Conservation (phyloP, 495 filamentous ascomycete genomes). For the Rusavskia elegans region DNA sequence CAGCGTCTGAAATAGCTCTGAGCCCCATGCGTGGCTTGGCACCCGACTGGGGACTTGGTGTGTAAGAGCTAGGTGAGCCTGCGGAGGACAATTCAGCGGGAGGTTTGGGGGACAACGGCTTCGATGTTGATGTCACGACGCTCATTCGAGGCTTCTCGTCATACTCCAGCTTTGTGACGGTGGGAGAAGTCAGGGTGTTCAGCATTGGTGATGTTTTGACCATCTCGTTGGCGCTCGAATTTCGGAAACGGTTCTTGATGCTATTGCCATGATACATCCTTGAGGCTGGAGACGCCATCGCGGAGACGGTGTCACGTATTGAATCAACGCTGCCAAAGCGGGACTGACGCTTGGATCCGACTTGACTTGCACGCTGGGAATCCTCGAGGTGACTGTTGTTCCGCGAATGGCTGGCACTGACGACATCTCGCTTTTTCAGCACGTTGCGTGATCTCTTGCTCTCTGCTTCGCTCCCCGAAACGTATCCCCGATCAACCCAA, state of each 20-base stretch:
- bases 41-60: slow-evolving; percentile 24
- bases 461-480: slow-evolving; percentile 77
- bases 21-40: slow-evolving; percentile 45
- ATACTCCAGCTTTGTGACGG: slow-evolving; percentile 51
- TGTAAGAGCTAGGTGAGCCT: slow-evolving; percentile 32
- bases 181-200: slow-evolving; percentile 29
- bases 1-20: slow-evolving; percentile 66
- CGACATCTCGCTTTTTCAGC: slow-evolving; percentile 60
- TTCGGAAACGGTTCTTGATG: slow-evolving; percentile 28
- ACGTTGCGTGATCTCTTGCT: slow-evolving; percentile 54
- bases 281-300: slow-evolving; percentile 21
- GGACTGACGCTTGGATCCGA: slow-evolving; percentile 53
- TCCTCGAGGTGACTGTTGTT: slow-evolving; percentile 64
- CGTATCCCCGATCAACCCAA: slow-evolving; percentile 76
- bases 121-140: slow-evolving; percentile 26
- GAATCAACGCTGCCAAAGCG: slow-evolving; percentile 60
- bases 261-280: slow-evolving; percentile 49
- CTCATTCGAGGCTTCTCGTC: slow-evolving; percentile 27
- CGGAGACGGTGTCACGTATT: slow-evolving; percentile 26
- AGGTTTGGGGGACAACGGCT: slow-evolving; percentile 21
- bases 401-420: slow-evolving; percentile 35
- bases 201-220: slow-evolving; percentile 12
- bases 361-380: slow-evolving; percentile 32
- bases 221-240: slow-evolving; percentile 25
- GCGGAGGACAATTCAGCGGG: slow-evolving; percentile 34